Base-by-base conservation (phyloP, 805 yeast species). In the Candida endomychidarum region DNA sequence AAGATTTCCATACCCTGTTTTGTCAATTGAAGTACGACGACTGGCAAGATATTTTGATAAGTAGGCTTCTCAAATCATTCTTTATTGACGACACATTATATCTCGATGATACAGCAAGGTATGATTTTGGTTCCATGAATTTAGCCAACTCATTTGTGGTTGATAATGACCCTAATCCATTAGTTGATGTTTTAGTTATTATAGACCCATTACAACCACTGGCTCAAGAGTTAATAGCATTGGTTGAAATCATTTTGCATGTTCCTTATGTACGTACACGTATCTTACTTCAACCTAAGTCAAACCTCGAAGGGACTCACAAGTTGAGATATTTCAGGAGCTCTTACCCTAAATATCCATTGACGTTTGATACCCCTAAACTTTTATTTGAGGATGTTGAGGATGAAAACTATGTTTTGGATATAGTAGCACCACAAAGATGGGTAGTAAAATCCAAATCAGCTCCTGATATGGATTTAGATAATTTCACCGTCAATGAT, bases 151-250 rank as follows among this genome's bases (percentile, higher is more conserved):
- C 66, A 1, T 43, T 67, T 22, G 56, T 50, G 24, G 40, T 65
- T 9, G 52, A 49, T 8, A 45, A 50, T 45, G 43, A 48, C 6
- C 47, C 47, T 1, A 41, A 54, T 2, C 68, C 74, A 22, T 58
- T 61, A 12, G 55, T 88, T 15, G 83, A 83, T 45, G 52, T 89
- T 4, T 58, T 77, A 4, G 64, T 85, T 0, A 60, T 85, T 1
- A 52, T 86, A 27, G 89, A 93, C 56, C 97, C 98, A 1, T 58
- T 80, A 2, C 75, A 77, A 43, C 90, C 84, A 49, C 51, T 64
- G 11, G 75, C 95, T 0, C 98, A 87, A 52, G 77, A 75, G 35
- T 52, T 80, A 7, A 49, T 83, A 0, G 63, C 83, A 0, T 55
- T 84, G 12, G 53, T 61, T 3, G 49, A 57, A 3, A 49, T 75